Evolutionary conservation across 1,284 basidiomycete genomes (phyloP).

Genomic region (Pseudozyma pruni): DNA sequence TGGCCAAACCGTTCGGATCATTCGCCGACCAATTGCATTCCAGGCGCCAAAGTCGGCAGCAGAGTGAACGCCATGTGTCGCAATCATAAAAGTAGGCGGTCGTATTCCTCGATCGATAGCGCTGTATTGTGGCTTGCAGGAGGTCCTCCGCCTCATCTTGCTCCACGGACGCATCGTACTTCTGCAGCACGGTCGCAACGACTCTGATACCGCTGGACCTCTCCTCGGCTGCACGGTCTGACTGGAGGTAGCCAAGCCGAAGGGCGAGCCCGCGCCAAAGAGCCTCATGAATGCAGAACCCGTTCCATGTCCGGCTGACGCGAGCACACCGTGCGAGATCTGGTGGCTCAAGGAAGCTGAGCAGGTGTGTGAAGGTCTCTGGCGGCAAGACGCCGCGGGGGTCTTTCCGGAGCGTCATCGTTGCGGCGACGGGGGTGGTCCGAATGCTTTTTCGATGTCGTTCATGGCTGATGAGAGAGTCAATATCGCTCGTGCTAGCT

Average conservation of each 20-base stretch:
- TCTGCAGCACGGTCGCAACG: slow-evolving; percentile 24
- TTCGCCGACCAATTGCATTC: slow-evolving; percentile 26
- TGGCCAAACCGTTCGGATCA: neutral
- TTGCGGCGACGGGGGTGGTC: neutral
- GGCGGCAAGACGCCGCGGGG: slow-evolving; percentile 26
- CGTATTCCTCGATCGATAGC: slow-evolving; percentile 27
- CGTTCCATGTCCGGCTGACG: slow-evolving; percentile 37
- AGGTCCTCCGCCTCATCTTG: slow-evolving; percentile 9
- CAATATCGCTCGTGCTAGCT: neutral
- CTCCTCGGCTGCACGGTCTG: slow-evolving; percentile 14
- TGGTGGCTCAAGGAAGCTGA: slow-evolving; percentile 39
- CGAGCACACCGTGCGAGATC: slow-evolving; percentile 17
- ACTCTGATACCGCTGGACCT: slow-evolving; percentile 7
- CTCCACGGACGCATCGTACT: neutral
- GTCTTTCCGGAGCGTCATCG: slow-evolving; percentile 9
- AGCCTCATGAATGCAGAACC: slow-evolving; percentile 15
- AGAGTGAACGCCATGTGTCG: slow-evolving; percentile 29
- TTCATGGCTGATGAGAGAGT: neutral
- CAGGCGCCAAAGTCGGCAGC: slow-evolving; percentile 39
- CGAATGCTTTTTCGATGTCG: slow-evolving; percentile 17
- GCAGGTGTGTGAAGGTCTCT: slow-evolving; percentile 35
- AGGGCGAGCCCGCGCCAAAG: slow-evolving; percentile 26
- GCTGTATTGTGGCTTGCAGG: slow-evolving; percentile 17
- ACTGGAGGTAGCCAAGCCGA: slow-evolving; percentile 26
- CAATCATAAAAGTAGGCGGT: slow-evolving; percentile 32